Evolutionary conservation across 139 green algal species (phyloP).

Genomic region (Limnomonas spitsbergensis): DNA sequence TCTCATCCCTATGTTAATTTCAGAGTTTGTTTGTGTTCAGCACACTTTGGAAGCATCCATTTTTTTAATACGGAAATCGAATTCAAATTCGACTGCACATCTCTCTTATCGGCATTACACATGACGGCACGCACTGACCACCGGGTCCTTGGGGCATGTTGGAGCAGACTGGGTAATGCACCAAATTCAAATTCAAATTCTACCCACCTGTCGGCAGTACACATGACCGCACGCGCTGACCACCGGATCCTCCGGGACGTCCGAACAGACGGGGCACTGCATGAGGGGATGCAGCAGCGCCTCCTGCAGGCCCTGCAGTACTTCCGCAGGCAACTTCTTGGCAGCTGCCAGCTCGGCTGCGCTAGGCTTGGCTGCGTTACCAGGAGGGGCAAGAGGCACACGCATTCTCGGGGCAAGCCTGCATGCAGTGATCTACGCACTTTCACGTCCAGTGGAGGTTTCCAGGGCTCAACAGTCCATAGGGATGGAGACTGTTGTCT

Average conservation of each 20-base stretch:
- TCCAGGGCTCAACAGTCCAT: no score
- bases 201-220: constrained; percentile 71
- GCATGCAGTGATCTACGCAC: no score
- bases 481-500: no score
- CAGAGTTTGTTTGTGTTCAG: no score
- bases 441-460: no score
- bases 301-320: constrained; percentile 39
- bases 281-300: constrained; percentile 16
- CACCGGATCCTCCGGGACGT: constrained; percentile 73
- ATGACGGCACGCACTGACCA: constrained; percentile 67
- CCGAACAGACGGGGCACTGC: constrained; percentile 63
- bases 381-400: no score
- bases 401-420: no score
- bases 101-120: constrained; percentile 72
- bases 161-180: constrained; percentile 59
- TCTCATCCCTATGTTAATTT: no score
- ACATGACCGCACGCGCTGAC: constrained; percentile 70
- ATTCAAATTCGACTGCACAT: no score
- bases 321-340: constrained; percentile 36
- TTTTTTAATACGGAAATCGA: no score
- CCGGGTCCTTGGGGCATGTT: constrained; percentile 76
- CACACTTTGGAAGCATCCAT: no score
- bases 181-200: no score
- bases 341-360: constrained; percentile 53
- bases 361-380: constrained; percentile 8